Conservation (phyloP, 2,329 filamentous ascomycete species). For the Colletotrichum viniferum region DNA sequence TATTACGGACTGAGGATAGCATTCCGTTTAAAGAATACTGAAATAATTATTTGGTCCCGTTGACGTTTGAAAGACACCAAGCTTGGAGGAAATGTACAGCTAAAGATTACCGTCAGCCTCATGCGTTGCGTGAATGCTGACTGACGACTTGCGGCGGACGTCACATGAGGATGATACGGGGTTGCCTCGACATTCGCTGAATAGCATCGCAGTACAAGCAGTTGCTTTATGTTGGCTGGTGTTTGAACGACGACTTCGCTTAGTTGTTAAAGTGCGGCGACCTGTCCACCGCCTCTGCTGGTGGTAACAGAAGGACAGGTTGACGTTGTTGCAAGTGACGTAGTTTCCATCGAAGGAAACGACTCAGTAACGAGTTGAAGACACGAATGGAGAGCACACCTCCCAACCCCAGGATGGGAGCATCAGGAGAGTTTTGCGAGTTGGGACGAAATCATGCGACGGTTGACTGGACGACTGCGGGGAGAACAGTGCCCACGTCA, state of each 20-base stretch:
- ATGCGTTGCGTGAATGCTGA: background rate
- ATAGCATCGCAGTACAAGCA: background rate
- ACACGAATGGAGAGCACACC: background rate
- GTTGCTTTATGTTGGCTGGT: background rate
- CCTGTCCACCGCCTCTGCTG: background rate
- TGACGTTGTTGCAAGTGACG: background rate
- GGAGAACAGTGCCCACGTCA: background rate
- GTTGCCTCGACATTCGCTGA: background rate
- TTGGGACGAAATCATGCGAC: conserved; percentile 14
- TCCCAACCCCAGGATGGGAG: background rate
- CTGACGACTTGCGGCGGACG: background rate
- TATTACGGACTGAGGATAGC: background rate
- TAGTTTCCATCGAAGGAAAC: no score
- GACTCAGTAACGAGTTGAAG: background rate
- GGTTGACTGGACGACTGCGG: conserved; percentile 12
- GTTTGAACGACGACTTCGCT: conserved; percentile 9
- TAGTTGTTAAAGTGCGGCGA: background rate
- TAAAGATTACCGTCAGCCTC: background rate
- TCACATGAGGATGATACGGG: no score
- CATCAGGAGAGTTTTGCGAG: background rate
- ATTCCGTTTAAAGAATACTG: background rate
- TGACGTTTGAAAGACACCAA: background rate
- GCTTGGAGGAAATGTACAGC: background rate
- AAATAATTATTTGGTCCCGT: background rate
- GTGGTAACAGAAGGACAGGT: no score